Evolutionary conservation across 306 rosid species (phyloP).

Genomic region (Alnus rubra): DNA sequence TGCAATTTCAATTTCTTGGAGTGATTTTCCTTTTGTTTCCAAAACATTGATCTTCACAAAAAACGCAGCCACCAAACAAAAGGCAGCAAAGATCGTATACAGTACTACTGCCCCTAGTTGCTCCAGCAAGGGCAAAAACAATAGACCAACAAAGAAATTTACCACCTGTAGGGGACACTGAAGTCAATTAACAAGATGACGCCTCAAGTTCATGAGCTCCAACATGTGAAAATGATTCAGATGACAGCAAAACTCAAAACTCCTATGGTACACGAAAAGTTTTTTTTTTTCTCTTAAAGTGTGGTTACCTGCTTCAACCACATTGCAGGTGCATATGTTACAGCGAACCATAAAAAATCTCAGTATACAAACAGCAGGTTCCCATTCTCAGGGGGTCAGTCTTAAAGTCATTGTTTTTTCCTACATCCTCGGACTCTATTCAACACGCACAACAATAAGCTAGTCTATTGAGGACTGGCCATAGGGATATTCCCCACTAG

Average conservation of each 20-base stretch:
- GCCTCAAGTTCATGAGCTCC: conserved; percentile 12
- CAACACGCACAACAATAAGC: background rate
- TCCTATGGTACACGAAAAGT: background rate
- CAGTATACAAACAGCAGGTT: background rate
- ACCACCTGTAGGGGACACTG: conserved; percentile 51
- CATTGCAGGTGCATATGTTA: background rate
- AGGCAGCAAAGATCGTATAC: conserved; percentile 57
- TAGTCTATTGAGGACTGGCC: background rate
- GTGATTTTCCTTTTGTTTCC: conserved; percentile 89
- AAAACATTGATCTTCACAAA: conserved; percentile 75
- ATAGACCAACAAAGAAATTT: conserved; percentile 77
- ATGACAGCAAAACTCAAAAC: background rate
- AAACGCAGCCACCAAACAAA: conserved; percentile 56
- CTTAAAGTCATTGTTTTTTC: background rate
- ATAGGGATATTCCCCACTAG: background rate
- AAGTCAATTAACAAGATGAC: conserved; percentile 8
- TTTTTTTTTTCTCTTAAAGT: background rate
- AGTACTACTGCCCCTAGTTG: conserved; percentile 57
- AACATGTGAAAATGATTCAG: background rate
- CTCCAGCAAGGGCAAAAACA: conserved; percentile 75
- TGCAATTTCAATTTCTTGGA: conserved; percentile 87
- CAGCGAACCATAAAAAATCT: background rate
- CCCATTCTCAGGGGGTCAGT: background rate
- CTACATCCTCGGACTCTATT: background rate
- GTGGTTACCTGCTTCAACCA: background rate